A percentile compares a stretch with the other conserved stretches of the same genome.
phyloP scores from a whole-genome alignment of 2,329 filamentous ascomycete species.

The Tolypocladium inflatum region DNA sequence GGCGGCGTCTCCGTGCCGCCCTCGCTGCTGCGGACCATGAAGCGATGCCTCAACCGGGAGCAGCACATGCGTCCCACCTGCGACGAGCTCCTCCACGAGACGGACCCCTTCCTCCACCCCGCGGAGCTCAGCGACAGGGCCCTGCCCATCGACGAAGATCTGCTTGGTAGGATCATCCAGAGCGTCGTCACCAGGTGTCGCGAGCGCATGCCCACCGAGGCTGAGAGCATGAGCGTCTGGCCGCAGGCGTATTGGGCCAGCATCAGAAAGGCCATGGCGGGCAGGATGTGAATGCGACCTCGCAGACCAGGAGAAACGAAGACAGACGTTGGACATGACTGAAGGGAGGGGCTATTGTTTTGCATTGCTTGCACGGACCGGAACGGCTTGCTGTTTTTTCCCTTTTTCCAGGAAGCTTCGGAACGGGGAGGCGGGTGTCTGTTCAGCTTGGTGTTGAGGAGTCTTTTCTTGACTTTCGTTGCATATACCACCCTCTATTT shows the following conservation, averaged over 20 bases:
- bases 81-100: conserved; percentile 47
- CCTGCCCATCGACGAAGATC: conserved; percentile 52
- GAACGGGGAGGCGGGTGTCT: conserved; percentile 10
- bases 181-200: conserved; percentile 51
- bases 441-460: conserved; percentile 20
- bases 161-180: conserved; percentile 52
- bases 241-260: conserved; percentile 53
- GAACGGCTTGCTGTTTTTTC: neutral
- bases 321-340: conserved; percentile 3
- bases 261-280: conserved; percentile 40
- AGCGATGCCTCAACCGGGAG: conserved; percentile 52
- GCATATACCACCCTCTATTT: conserved; percentile 9
- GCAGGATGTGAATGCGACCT: conserved; percentile 14
- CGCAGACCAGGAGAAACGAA: neutral
- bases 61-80: conserved; percentile 54
- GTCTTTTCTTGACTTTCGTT: conserved; percentile 16
- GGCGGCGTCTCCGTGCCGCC: conserved; percentile 53
- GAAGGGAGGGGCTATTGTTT: neutral
- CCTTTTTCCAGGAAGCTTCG: neutral
- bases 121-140: conserved; percentile 43
- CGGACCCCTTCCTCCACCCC: conserved; percentile 57
- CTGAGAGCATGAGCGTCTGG: conserved; percentile 46
- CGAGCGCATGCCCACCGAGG: conserved; percentile 48
- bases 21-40: conserved; percentile 51
- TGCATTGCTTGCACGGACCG: neutral